Base-by-base conservation (phyloP, 2,329 filamentous ascomycete genomes). In the Fusarium sp. region DNA sequence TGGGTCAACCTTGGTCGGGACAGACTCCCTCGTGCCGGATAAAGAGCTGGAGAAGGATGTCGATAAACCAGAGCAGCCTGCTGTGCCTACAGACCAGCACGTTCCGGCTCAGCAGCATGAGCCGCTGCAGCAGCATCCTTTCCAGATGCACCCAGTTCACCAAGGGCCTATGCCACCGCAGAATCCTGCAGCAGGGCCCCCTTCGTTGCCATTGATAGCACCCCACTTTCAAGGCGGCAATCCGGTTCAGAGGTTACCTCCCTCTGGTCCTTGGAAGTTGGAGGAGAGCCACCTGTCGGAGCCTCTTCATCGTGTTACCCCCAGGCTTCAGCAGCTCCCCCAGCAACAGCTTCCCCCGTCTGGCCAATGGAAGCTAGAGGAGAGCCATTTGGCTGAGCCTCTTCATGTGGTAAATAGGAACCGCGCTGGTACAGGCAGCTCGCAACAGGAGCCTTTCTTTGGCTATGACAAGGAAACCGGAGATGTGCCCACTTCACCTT, bases 231-330 rank as follows among this genome's bases (percentile, higher is more conserved):
- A 46, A 35, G 65, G 54, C 23, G 62, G 63, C 21, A 80, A 78
- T 36, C 75, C 78, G 9, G 70, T 79, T 8, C 76, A 78, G 31
- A 75, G 68, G 25, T 73, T 81, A 4, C 77, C 77, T 23, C 78
- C 77, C 1, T 72, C 74, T n/a, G 79, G 78, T 0, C 75, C 76
- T 15, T 86, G 84, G 83, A 82, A 80, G 45, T 71, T 83, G 6
- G 78, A 85, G 60, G 82, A 85, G 71, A 86, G 84, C 9, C 78
- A 82, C 54, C 73, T 86, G 32, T 72, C 78, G 1, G 78, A 83
- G 59, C 84, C 84, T 23, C 74, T 85, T 15, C 73, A 77, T 48
- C 53, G 60, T 4, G 68, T 66, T 15, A 63, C 63, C 23, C 63
- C 58, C 11, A 65, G 56, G 17, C 35, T 77, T 4, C 76, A 77